These are phyloP conservation scores for Diatrype stigma DNA, from an alignment of 2,329 filamentous ascomycete species.

Conservation along the genomic window DNA sequence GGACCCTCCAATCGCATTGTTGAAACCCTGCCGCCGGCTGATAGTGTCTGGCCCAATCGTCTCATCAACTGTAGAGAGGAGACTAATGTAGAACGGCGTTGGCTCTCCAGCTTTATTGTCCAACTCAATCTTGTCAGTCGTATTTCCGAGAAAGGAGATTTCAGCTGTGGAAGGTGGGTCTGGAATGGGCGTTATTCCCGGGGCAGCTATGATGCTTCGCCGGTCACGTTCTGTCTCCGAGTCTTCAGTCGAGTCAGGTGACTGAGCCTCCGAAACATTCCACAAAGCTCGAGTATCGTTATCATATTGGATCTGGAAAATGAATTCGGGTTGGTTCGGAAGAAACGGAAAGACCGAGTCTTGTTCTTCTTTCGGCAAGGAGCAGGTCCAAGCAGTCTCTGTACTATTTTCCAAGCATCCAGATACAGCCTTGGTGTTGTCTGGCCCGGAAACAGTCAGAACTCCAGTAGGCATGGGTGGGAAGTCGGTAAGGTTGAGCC, in stretches of 20 bases:
- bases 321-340: constrained; percentile 70
- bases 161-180: constrained; percentile 61
- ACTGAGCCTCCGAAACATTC: constrained; percentile 39
- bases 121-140: constrained; percentile 68
- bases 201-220: constrained; percentile 17
- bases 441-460: constrained; percentile 70
- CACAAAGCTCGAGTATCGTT: constrained; percentile 49
- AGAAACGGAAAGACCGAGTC: constrained; percentile 57
- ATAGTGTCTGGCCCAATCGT: constrained; percentile 25
- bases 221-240: constrained; percentile 6
- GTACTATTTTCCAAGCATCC: constrained; percentile 64
- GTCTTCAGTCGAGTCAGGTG: constrained; percentile 25
- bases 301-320: constrained; percentile 74
- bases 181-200: constrained; percentile 48
- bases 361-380: constrained; percentile 74
- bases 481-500: constrained; percentile 82
- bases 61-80: constrained; percentile 22
- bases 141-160: constrained; percentile 77
- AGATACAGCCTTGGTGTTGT: constrained; percentile 58
- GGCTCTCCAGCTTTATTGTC: constrained; percentile 74
- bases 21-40: constrained; percentile 24
- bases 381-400: constrained; percentile 76
- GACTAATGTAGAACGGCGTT: constrained; percentile 83
- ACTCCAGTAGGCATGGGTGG: constrained; percentile 84
- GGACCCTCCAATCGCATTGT: constrained; percentile 18